Evolutionary conservation across 441 rosid species (phyloP).

Genomic region (Syzygium syzygioides): DNA sequence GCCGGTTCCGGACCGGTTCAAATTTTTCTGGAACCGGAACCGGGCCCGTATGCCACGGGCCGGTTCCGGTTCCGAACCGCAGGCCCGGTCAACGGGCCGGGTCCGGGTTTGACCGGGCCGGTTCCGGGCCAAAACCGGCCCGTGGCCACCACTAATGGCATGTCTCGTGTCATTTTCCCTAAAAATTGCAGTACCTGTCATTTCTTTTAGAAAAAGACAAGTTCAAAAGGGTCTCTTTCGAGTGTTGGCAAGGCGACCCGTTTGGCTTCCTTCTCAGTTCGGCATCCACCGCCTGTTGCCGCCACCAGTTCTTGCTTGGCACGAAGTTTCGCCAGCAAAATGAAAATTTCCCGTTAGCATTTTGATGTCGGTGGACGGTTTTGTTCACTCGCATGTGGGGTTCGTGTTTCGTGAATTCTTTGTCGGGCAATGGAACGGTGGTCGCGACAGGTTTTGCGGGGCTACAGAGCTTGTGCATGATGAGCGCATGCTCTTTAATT

Average conservation of each 20-base stretch:
- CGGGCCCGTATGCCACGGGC: no score
- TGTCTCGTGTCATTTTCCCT: no score
- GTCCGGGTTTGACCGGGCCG: no score
- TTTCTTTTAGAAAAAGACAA: no score
- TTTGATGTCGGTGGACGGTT: background rate
- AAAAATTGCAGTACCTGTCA: no score
- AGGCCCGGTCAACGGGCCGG: no score
- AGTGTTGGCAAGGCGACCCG: background rate
- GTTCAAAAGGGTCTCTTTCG: background rate
- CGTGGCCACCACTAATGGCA: no score
- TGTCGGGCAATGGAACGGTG: background rate
- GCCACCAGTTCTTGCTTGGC: background rate
- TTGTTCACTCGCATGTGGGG: background rate
- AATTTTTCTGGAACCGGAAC: no score
- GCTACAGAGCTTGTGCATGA: background rate
- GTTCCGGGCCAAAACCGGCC: no score
- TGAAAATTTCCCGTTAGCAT: background rate
- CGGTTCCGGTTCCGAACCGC: no score
- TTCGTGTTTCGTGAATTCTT: background rate
- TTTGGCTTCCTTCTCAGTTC: background rate
- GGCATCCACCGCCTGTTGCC: background rate
- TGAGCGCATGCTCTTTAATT: background rate
- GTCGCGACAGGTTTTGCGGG: background rate
- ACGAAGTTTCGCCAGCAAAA: background rate
- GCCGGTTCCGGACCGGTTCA: no score